Conservation (phyloP, 129 eudicot genomes). For the Centaurea solstitialis region DNA sequence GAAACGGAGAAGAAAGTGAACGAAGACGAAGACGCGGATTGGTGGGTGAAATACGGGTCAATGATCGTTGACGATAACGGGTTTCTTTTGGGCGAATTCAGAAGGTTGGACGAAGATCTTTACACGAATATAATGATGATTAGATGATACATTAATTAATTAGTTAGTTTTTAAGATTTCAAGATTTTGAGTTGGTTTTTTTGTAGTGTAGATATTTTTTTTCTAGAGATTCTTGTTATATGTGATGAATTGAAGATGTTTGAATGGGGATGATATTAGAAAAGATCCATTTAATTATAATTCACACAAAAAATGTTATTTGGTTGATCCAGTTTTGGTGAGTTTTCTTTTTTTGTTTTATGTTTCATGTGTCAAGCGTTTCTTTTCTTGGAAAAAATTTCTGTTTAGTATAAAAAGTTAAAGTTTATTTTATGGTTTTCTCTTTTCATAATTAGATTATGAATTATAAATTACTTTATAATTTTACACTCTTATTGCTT, state of each 20-base stretch:
- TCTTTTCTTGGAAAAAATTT: not conserved
- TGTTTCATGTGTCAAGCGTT: not conserved
- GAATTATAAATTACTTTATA: too few species aligned
- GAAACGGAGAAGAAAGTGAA: not conserved
- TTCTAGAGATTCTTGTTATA: not conserved
- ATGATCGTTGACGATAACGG: constrained; percentile 12
- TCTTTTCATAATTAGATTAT: too few species aligned
- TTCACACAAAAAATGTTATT: not conserved
- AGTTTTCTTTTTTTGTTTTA: not conserved
- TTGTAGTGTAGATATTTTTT: not conserved
- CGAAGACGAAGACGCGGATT: not conserved
- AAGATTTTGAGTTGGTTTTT: not conserved
- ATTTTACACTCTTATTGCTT: not conserved
- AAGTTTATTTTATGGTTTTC: too few species aligned
- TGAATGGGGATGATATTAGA: too few species aligned
- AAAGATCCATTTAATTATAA: not conserved
- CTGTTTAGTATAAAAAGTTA: not conserved
- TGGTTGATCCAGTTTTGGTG: not conserved
- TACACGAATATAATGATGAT: not conserved
- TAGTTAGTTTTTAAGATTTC: not conserved
- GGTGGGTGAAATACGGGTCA: not conserved
- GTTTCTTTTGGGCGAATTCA: not conserved
- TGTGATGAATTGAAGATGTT: not conserved
- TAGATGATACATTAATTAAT: too few species aligned
- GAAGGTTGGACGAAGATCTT: constrained; percentile 17